Conservation (phyloP, 176 grass and related monocot genomes). For the barley (Hordeum vulgare) region MorexV3_pseudomolecules_assembly NC_058520.1:601816210-601816709, state of each 20-base stretch:
- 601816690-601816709: conserved; percentile 45
- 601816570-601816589: conserved; percentile 59
- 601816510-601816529: conserved; percentile 59
- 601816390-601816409: background rate
- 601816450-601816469: conserved; percentile 61
- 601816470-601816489: conserved; percentile 63
- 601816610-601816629: conserved; percentile 35
- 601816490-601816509: conserved; percentile 68
- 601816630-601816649: conserved; percentile 45
- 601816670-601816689: conserved; percentile 54
- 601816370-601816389: conserved; percentile 42
- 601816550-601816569: conserved; percentile 48
- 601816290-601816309: background rate
- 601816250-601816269: background rate
- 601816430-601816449: conserved; percentile 57
- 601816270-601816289: background rate
- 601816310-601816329: conserved; percentile 61
- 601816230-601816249: conserved; percentile 36
- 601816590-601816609: conserved; percentile 36
- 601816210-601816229: conserved; percentile 48
- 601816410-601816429: conserved; percentile 44
- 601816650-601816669: conserved; percentile 63
- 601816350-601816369: conserved; percentile 38
- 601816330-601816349: conserved; percentile 72
- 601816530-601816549: conserved; percentile 44